A percentile compares a stretch with the other conserved stretches of the same genome.
Conservation (phyloP, 164 flowering plant genomes). For the Magnolia kwangsiensis region DNA sequence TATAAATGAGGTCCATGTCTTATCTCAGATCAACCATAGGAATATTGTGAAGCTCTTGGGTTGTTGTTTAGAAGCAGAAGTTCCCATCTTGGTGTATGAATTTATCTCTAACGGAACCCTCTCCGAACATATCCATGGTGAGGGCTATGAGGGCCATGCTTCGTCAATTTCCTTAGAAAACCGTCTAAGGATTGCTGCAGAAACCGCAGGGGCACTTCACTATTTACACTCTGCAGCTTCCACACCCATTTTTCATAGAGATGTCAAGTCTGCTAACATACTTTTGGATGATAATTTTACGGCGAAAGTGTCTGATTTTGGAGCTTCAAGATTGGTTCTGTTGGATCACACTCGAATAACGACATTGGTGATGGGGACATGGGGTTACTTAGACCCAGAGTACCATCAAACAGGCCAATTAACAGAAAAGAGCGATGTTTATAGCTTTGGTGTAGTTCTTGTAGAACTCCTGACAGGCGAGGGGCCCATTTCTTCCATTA, state of each 20-base stretch:
- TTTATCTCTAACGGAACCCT: constrained; percentile 3
- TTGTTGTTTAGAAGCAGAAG: constrained; percentile 1
- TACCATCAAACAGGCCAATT: constrained; percentile 26
- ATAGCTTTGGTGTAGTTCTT: constrained; percentile 26
- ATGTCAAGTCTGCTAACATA: constrained; percentile 15
- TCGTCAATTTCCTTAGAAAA: not conserved
- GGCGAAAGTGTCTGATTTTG: constrained; percentile 1
- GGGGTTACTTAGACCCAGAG: constrained; percentile 34
- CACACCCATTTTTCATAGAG: constrained; percentile 40
- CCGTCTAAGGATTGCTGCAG: not conserved
- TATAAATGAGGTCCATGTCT: constrained; percentile 3
- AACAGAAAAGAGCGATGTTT: constrained; percentile 26
- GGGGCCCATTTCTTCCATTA: constrained; percentile 10
- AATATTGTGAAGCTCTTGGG: constrained; percentile 9
- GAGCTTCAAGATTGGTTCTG: constrained; percentile 2
- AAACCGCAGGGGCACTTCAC: not conserved
- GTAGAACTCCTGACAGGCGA: constrained; percentile 22
- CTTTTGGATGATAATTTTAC: constrained; percentile 1
- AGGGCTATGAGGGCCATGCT: not conserved
- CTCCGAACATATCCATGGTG: not conserved
- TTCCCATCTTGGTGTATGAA: constrained; percentile 7
- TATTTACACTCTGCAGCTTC: constrained; percentile 8
- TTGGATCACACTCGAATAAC: not conserved
- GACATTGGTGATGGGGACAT: constrained; percentile 30
- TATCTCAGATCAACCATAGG: constrained; percentile 6